phyloP scores from a whole-genome alignment of 148 eudicot genomes.

The Vaccinium darrowii region DNA sequence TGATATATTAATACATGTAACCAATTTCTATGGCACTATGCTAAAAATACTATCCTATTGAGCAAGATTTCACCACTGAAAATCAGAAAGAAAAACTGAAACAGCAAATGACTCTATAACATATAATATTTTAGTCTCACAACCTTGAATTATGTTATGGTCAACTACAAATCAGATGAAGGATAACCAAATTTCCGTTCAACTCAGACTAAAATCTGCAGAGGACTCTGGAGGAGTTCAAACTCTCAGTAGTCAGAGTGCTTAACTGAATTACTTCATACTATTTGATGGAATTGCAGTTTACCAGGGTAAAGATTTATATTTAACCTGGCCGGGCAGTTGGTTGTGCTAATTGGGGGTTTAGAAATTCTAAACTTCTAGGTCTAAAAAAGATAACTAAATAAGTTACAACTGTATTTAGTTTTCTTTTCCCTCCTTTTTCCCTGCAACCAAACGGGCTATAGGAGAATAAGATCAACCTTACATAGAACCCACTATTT shows the following conservation, averaged over 20 bases:
- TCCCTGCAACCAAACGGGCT: neutral
- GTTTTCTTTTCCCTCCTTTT: neutral
- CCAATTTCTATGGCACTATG: neutral
- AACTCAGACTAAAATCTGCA: neutral
- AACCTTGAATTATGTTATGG: neutral
- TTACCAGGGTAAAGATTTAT: neutral
- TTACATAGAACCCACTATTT: neutral
- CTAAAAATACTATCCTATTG: neutral
- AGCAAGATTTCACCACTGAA: neutral
- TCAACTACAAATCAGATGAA: neutral
- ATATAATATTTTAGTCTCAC: neutral
- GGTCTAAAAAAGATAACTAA: neutral
- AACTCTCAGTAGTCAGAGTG: neutral
- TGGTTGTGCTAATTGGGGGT: neutral
- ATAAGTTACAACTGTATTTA: neutral
- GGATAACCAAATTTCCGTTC: neutral
- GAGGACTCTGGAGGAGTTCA: neutral
- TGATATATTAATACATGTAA: neutral
- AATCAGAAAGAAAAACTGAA: neutral
- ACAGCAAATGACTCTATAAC: neutral
- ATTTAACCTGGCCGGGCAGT: neutral
- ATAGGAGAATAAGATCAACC: neutral
- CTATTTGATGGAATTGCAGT: neutral
- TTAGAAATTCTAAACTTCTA: neutral
- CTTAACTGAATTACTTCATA: neutral